phyloP scores from a whole-genome alignment of 768 basidiomycete species.

The Calocybe gangraenosa region DNA sequence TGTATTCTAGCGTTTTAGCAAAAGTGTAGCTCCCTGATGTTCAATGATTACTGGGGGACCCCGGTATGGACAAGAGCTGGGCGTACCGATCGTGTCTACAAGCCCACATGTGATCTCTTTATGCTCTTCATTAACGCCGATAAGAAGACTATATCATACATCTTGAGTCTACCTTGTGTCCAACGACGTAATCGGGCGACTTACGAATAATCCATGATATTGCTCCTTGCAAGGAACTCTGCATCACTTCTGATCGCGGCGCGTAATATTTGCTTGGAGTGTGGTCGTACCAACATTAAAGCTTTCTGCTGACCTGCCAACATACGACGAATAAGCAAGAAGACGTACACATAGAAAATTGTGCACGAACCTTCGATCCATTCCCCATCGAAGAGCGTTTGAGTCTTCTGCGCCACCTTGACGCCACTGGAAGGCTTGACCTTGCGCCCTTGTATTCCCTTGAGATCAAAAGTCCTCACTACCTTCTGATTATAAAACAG shows the following conservation, averaged over 20 bases:
- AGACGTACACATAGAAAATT: background rate
- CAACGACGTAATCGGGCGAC: conserved; percentile 18
- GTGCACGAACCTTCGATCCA: conserved; percentile 70
- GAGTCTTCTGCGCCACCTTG: conserved; percentile 32
- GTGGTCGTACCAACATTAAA: conserved; percentile 61
- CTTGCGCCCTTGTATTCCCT: conserved; percentile 77
- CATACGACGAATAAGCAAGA: background rate
- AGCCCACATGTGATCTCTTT: conserved; percentile 74
- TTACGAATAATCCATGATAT: conserved; percentile 87
- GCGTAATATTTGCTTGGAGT: conserved; percentile 67
- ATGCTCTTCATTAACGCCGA: conserved; percentile 64
- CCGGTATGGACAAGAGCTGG: background rate
- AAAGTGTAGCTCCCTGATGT: conserved; percentile 71
- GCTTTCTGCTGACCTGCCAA: conserved; percentile 57
- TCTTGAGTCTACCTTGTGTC: background rate
- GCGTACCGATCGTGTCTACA: conserved; percentile 75
- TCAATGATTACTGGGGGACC: background rate
- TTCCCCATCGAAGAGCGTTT: conserved; percentile 76
- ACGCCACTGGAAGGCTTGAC: conserved; percentile 46
- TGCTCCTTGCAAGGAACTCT: conserved; percentile 68
- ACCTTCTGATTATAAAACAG: conserved; percentile 70
- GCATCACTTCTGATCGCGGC: conserved; percentile 69
- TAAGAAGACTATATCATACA: conserved; percentile 48
- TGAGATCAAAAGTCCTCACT: conserved; percentile 72
- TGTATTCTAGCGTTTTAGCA: conserved; percentile 83